Conservation (phyloP, 2,329 filamentous ascomycete genomes). For the Capronia epimyces region DNA sequence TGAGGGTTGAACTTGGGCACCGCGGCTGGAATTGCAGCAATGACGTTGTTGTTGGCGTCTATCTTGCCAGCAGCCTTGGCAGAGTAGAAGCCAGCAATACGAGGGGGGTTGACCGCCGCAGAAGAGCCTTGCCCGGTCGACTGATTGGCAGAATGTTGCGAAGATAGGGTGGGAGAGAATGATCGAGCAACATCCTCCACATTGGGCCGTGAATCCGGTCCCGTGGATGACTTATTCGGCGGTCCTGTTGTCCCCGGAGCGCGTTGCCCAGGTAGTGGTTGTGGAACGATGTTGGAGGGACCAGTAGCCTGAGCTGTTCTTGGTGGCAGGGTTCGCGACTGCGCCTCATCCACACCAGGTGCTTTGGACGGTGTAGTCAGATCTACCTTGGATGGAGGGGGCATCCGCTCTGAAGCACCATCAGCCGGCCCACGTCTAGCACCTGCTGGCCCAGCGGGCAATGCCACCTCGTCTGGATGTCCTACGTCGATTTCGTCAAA, state of each 20-base stretch:
- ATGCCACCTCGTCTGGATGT: constrained; percentile 69
- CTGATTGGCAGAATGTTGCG: constrained; percentile 19
- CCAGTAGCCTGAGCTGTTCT: constrained; percentile 1
- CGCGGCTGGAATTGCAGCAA: constrained; percentile 41
- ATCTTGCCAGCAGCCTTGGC: constrained; percentile 59
- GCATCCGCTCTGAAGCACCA: constrained; percentile 15
- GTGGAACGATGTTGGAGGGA: constrained; percentile 10
- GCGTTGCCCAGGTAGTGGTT: constrained; percentile 22
- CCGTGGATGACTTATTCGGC: not conserved
- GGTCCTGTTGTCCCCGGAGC: constrained; percentile 3
- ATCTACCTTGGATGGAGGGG: constrained; percentile 9
- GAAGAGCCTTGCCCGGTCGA: constrained; percentile 3
- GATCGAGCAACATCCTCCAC: constrained; percentile 12
- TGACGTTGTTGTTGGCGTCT: constrained; percentile 46
- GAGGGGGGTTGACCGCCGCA: constrained; percentile 23
- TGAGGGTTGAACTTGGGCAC: constrained; percentile 63
- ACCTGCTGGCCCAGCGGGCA: constrained; percentile 40
- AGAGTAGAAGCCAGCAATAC: constrained; percentile 62
- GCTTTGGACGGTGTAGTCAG: constrained; percentile 24
- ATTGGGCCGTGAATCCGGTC: constrained; percentile 6
- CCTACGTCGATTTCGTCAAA: constrained; percentile 64
- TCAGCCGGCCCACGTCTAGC: constrained; percentile 24
- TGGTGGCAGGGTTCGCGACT: not conserved
- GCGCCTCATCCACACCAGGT: constrained; percentile 3
- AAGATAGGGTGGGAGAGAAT: constrained; percentile 23